A percentile compares a stretch with the other conserved stretches of the same genome.
Conservation (phyloP, 495 filamentous ascomycete species). For the Daldinia loculata region DNA sequence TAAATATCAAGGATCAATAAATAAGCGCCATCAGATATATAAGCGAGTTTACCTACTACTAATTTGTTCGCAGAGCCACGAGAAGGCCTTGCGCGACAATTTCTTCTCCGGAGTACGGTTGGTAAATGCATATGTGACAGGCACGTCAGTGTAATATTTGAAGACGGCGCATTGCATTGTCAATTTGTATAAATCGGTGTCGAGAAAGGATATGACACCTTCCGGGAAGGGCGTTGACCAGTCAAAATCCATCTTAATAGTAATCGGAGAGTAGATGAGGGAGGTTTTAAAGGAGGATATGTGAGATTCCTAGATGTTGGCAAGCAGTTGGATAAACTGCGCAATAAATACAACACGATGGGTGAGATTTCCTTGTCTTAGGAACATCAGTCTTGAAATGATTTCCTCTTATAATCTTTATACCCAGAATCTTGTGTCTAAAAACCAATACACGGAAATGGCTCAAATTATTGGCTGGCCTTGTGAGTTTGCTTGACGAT, state of each 20-base stretch:
- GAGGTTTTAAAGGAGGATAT: not conserved
- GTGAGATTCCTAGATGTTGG: not conserved
- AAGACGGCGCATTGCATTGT: conserved; percentile 98
- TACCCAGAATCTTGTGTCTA: not conserved
- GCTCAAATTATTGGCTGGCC: conserved; percentile 39
- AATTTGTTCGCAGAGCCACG: conserved; percentile 86
- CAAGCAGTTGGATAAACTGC: not conserved
- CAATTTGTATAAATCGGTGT: conserved; percentile 97
- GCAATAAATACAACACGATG: conserved; percentile 1
- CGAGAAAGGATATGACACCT: conserved; percentile 89
- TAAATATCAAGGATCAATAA: conserved; percentile 10
- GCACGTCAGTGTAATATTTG: conserved; percentile 84
- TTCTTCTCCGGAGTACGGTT: conserved; percentile 96
- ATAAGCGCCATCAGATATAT: conserved; percentile 4
- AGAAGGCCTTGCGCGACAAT: conserved; percentile 80
- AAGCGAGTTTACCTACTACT: conserved; percentile 62
- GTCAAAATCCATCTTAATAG: conserved; percentile 60
- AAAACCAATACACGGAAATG: conserved; percentile 19
- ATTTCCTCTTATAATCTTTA: not conserved
- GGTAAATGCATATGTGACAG: conserved; percentile 91
- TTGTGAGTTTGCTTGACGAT: conserved; percentile 18
- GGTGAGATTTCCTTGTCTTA: not conserved
- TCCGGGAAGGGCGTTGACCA: conserved; percentile 65
- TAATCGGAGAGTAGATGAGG: not conserved
- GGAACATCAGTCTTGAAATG: not conserved